Base-by-base conservation (phyloP, 371 early-diverging fungal genomes). In the Mortierella sp. region DNA sequence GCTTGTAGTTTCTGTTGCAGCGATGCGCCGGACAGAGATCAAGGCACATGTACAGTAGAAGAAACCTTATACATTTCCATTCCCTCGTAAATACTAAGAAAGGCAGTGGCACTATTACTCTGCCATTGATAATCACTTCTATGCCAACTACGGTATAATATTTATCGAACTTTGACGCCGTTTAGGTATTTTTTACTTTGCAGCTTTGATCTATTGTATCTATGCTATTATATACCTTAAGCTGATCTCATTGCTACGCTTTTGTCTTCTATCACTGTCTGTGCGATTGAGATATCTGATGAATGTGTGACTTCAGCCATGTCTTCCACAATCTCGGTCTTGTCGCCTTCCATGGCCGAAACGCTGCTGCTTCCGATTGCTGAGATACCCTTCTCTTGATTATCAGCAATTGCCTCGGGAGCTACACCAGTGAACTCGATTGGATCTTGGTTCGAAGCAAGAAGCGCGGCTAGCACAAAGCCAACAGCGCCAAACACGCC, bases 371-470 rank as follows among this genome's bases (percentile, higher is more conserved):
- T 61, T 10, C 28, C 45, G 10, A 13, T 49, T 2, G 32, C 35
- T n/a, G 62, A 6, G 6, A 28, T 17, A 2, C 63, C 59, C 56
- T 34, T 55, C 61, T 53, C 26, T 19, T 32, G 34, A 29, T 69
- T 63, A 26, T 55, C 63, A 0, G 54, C 19, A 4, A 10, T 19
- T 5, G 62, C 1, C 19, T 66, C 45, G 23, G 45, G 17, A 19
- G 45, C 12, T 28, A 57, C 43, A 3, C 45, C 61, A 5, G 60
- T 12, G 58, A 70, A 64, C 56, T 64, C 67, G 22, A 32, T 31
- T 54, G 68, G 72, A 22, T 71, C 76, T 0, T 40, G 53, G 56
- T 71, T 76, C 3, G 64, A 23, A 1, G 67, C 76, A 56, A 76
- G 43, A 37, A 70, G 22, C 13, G 57, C 15, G 2, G 43, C 34